Percentiles rank a stretch among this genome's conserved stretches.
phyloP scores from a whole-genome alignment of 495 filamentous ascomycete genomes.

The Penicillium fimorum region DNA sequence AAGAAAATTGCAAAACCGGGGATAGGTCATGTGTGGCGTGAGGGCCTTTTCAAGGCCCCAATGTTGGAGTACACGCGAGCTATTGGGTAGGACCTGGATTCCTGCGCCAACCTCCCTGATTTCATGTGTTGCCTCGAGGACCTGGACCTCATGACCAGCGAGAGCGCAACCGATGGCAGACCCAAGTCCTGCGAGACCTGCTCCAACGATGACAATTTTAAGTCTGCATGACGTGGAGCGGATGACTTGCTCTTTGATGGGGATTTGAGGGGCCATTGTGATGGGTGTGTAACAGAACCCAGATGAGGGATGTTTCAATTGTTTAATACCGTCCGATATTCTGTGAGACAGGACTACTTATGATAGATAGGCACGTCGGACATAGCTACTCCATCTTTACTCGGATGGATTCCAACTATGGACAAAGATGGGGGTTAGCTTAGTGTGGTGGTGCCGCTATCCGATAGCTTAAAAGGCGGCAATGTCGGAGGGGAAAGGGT shows the following conservation, averaged over 20 bases:
- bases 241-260: constrained; percentile 19
- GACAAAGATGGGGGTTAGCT: constrained; percentile 20
- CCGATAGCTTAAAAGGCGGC: constrained; percentile 11
- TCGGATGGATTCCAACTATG: neutral
- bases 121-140: constrained; percentile 59
- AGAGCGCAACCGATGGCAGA: constrained; percentile 59
- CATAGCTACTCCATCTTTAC: neutral
- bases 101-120: constrained; percentile 55
- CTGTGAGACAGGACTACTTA: neutral
- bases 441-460: neutral
- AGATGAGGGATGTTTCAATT: neutral
- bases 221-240: constrained; percentile 18
- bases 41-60: constrained; percentile 53
- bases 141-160: constrained; percentile 57
- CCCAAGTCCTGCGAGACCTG: constrained; percentile 63
- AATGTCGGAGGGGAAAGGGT: constrained; percentile 7
- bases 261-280: constrained; percentile 23
- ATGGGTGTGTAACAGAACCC: neutral
- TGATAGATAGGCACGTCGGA: neutral
- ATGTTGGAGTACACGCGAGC: constrained; percentile 50
- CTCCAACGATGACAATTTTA: constrained; percentile 55
- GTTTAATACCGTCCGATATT: neutral
- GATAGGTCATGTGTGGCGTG: constrained; percentile 48
- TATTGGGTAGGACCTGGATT: constrained; percentile 57
- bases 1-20: constrained; percentile 56